Percentiles rank a stretch among this genome's conserved stretches.
phyloP scores from a whole-genome alignment of 1,139 yeast species.

The Kodamaea arcana region DNA sequence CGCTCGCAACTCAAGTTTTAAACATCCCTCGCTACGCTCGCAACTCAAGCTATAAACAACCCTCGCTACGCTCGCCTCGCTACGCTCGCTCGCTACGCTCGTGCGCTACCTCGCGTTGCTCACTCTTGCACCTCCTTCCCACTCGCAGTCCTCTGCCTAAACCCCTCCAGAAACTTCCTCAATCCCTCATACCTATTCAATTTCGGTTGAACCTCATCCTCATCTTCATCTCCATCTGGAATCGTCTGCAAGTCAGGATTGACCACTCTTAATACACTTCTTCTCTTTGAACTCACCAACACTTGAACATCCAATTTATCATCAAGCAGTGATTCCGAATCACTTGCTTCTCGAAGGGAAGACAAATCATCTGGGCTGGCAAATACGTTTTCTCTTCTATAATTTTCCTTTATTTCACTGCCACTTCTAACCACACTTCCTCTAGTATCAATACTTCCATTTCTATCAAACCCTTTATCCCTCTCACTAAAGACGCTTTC shows the following conservation, averaged over 20 bases:
- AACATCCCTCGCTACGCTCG: too few species aligned
- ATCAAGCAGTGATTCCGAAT: conserved; percentile 28
- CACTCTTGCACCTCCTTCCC: conserved; percentile 15
- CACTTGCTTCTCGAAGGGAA: conserved; percentile 11
- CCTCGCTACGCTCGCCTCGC: too few species aligned
- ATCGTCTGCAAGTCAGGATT: conserved; percentile 50
- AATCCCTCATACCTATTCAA: conserved; percentile 9
- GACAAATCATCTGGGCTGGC: conserved; percentile 4
- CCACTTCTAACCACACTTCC: background rate
- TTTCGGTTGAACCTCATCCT: conserved; percentile 2
- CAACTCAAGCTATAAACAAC: too few species aligned
- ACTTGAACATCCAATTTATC: conserved; percentile 66
- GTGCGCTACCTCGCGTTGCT: too few species aligned
- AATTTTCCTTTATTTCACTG: background rate
- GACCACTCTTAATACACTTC: conserved; percentile 57
- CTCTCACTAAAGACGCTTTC: too few species aligned
- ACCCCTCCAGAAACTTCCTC: background rate
- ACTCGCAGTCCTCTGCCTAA: conserved; percentile 32
- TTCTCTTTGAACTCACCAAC: conserved; percentile 64
- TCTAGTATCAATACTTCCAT: background rate
- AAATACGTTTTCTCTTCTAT: too few species aligned
- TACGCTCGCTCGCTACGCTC: too few species aligned
- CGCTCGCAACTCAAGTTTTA: too few species aligned
- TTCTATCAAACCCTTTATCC: too few species aligned
- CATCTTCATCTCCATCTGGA: conserved; percentile 12